Conservation (phyloP, 192 early-diverging fungal species). For the Coemansia sp. region DNA sequence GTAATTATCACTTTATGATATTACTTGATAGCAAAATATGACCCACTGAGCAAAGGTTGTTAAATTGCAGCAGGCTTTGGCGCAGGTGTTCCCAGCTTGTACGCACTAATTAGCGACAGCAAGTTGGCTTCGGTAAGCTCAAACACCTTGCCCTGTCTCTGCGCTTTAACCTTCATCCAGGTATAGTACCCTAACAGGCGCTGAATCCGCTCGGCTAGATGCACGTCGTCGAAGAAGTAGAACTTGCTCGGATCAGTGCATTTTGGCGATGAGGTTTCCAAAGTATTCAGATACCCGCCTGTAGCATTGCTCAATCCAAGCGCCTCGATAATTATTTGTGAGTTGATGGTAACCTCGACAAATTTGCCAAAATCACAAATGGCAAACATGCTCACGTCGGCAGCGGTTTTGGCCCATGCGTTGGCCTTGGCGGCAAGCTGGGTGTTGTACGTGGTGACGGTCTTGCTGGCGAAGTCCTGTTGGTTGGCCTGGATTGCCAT, state of each 20-base stretch:
- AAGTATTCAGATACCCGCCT: constrained; percentile 9
- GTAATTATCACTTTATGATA: neutral
- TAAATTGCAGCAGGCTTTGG: constrained; percentile 28
- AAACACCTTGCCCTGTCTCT: constrained; percentile 6
- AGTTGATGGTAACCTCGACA: constrained; percentile 19
- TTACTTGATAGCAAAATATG: neutral
- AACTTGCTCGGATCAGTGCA: constrained; percentile 23
- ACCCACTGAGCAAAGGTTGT: too few species aligned
- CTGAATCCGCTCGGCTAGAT: constrained; percentile 33
- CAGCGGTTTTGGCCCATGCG: constrained; percentile 16
- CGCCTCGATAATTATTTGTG: constrained; percentile 10
- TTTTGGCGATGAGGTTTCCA: neutral
- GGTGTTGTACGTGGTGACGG: constrained; percentile 14
- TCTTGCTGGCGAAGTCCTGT: neutral
- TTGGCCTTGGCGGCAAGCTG: constrained; percentile 17
- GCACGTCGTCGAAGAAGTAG: constrained; percentile 34
- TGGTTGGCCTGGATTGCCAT: constrained; percentile 2
- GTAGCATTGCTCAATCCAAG: constrained; percentile 26
- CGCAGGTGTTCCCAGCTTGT: constrained; percentile 31
- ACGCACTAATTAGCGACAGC: constrained; percentile 23
- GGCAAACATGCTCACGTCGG: constrained; percentile 8
- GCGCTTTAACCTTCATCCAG: neutral
- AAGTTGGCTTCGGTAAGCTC: constrained; percentile 18
- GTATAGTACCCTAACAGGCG: constrained; percentile 33
- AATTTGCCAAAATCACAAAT: constrained; percentile 23